Percentiles rank a stretch among this genome's conserved stretches.
These are phyloP conservation scores for Plantago major DNA, from an alignment of 257 asterid species.

Conservation along the genomic window DNA sequence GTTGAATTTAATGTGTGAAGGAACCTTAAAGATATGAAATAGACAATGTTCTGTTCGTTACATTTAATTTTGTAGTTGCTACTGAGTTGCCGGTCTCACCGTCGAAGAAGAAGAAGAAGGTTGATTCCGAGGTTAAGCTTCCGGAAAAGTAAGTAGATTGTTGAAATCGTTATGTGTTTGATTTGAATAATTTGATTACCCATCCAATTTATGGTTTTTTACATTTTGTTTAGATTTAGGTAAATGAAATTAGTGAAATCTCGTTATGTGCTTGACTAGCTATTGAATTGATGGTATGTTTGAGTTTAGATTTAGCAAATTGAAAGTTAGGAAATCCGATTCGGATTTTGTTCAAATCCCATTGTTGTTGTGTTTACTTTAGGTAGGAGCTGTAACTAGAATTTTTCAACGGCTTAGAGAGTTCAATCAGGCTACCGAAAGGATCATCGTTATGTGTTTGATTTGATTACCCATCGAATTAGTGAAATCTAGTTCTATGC, in stretches of 20 bases:
- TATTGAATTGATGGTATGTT: neutral
- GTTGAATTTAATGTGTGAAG: too few species aligned
- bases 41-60: too few species aligned
- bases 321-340: neutral
- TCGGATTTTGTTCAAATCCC: too few species aligned
- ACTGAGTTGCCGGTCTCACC: conserved; percentile 17
- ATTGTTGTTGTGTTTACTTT: too few species aligned
- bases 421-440: too few species aligned
- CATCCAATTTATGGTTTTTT: too few species aligned
- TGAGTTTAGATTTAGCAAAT: neutral
- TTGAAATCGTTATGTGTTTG: neutral
- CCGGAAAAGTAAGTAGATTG: conserved; percentile 61
- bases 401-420: too few species aligned
- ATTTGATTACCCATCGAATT: neutral
- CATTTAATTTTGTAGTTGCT: too few species aligned
- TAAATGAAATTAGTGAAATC: neutral
- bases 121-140: conserved; percentile 28
- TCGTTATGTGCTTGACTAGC: too few species aligned
- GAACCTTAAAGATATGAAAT: too few species aligned
- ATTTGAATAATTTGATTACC: neutral
- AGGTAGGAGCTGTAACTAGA: too few species aligned
- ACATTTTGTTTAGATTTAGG: neutral
- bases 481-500: neutral
- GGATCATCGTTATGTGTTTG: too few species aligned
- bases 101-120: conserved; percentile 33